Evolutionary conservation across 1,284 basidiomycete genomes (phyloP).

Genomic region (Ceratobasidium papillatum): DNA sequence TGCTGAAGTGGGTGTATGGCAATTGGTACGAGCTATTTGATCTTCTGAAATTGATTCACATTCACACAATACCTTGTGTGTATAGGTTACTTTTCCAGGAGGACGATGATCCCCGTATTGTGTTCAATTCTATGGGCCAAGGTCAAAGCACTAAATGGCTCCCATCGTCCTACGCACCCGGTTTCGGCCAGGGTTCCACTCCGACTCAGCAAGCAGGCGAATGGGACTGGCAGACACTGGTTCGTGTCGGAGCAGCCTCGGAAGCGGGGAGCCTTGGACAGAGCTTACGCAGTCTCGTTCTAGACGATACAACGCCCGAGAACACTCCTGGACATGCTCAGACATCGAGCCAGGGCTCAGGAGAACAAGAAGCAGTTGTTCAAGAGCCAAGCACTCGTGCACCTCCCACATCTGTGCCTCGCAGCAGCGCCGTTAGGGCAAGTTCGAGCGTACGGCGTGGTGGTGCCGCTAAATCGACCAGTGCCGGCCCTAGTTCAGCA

Average conservation of each 20-base stretch:
- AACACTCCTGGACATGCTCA: conserved; percentile 13
- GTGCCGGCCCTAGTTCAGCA: conserved; percentile 5
- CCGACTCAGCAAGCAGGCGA: conserved; percentile 52
- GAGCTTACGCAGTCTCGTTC: conserved; percentile 27
- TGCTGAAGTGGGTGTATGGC: conserved; percentile 82
- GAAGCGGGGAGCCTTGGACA: conserved; percentile 34
- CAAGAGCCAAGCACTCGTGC: conserved; percentile 11
- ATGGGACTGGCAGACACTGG: conserved; percentile 75
- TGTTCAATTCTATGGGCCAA: conserved; percentile 67
- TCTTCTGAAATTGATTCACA: not conserved
- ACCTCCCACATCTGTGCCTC: conserved; percentile 19
- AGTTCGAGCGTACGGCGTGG: conserved; percentile 19
- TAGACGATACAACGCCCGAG: conserved; percentile 27
- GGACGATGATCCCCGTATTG: conserved; percentile 68
- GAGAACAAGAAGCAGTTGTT: not conserved
- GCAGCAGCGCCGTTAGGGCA: conserved; percentile 17
- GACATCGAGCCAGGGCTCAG: conserved; percentile 19
- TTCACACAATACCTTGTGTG: not conserved
- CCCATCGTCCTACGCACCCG: conserved; percentile 50
- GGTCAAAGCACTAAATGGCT: conserved; percentile 71
- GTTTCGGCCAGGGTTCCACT: conserved; percentile 46
- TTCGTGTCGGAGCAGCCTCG: conserved; percentile 16
- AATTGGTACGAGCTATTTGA: conserved; percentile 57
- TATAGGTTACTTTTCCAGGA: conserved; percentile 65
- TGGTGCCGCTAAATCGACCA: not conserved